Conservation (phyloP, 129 eudicot species). For the Flaveria ramosissima region DNA sequence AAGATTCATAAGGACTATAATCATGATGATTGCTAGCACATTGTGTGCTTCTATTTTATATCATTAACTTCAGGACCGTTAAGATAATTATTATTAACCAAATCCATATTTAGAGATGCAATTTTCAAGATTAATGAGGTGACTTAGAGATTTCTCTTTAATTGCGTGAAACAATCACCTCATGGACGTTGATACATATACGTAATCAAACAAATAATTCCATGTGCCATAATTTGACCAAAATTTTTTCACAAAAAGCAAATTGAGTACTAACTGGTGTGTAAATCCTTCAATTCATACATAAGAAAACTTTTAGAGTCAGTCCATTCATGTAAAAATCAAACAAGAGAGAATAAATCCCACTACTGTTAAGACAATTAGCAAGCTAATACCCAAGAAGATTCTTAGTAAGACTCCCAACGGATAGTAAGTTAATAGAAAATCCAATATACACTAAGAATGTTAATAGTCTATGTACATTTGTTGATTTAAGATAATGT, state of each 20-base stretch:
- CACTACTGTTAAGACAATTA: not conserved
- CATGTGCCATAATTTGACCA: not conserved
- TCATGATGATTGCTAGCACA: slow-evolving; percentile 11
- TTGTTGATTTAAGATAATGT: not conserved
- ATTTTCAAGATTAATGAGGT: not conserved
- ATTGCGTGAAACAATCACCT: not conserved
- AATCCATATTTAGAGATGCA: not conserved
- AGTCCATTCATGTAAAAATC: not conserved
- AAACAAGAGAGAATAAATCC: not conserved
- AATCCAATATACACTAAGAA: not conserved
- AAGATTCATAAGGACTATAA: not conserved
- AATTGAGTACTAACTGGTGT: not conserved
- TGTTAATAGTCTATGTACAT: not conserved
- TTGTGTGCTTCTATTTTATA: not conserved
- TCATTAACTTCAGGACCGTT: not conserved
- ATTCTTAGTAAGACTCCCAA: not conserved
- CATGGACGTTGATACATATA: not conserved
- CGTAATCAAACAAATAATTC: not conserved
- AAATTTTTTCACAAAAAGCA: not conserved
- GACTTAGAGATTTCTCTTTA: not conserved
- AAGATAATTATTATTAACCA: not conserved
- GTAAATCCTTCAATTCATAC: not conserved
- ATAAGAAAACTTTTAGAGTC: not conserved
- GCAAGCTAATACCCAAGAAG: not conserved
- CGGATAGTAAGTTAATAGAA: not conserved